Conservation (phyloP, 768 basidiomycete species). For the Lactifluus subvellereus region DNA sequence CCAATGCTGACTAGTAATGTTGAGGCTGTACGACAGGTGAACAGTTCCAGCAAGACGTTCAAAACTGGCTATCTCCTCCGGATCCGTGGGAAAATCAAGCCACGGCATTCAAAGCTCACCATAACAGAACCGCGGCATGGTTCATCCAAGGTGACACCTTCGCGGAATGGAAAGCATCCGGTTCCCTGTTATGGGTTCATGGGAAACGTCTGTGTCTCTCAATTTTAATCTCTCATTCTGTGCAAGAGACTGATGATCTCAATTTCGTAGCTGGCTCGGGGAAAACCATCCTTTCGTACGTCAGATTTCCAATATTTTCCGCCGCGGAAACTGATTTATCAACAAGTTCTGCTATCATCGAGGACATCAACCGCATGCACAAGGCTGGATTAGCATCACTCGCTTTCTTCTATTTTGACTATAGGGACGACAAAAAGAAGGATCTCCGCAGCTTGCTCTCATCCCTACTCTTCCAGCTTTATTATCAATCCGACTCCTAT, state of each 20-base stretch:
- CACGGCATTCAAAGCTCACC: neutral
- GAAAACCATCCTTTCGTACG: neutral
- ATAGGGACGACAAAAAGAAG: neutral
- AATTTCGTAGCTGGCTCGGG: neutral
- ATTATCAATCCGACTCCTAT: neutral
- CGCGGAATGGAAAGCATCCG: neutral
- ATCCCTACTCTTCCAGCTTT: neutral
- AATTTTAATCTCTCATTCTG: too few relatives aligned
- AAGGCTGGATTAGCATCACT: neutral
- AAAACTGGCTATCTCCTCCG: neutral
- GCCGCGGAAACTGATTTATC: neutral
- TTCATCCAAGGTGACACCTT: neutral
- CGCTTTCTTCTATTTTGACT: neutral
- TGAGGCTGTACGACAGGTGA: neutral
- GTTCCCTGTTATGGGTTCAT: neutral
- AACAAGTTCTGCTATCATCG: neutral
- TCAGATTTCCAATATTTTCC: neutral
- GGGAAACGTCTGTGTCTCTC: neutral
- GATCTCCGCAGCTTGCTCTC: neutral
- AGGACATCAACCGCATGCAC: neutral
- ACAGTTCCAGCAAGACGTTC: neutral
- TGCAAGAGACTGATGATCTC: neutral
- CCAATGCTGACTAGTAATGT: neutral
- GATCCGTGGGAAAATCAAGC: slow-evolving; percentile 2
- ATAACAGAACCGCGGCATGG: neutral